Conservation (phyloP, 2,329 filamentous ascomycete genomes). For the Nemania diffusa region DNA sequence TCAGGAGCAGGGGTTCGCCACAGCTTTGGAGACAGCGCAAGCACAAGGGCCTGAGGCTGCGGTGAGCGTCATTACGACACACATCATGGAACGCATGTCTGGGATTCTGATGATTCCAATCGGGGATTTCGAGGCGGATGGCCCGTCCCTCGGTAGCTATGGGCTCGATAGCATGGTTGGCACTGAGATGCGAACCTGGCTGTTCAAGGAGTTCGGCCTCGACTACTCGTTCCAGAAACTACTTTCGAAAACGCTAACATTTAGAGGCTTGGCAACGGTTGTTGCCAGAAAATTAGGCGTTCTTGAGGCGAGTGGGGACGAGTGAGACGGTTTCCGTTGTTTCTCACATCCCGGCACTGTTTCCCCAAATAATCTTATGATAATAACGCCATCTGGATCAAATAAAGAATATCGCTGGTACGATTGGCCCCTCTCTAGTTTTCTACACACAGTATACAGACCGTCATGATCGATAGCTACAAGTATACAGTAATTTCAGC, state of each 20-base stretch:
- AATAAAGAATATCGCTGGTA: neutral
- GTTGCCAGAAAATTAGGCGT: constrained; percentile 27
- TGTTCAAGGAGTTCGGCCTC: constrained; percentile 51
- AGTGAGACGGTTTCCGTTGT: constrained; percentile 1
- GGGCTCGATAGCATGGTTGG: constrained; percentile 53
- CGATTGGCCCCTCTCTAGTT: neutral
- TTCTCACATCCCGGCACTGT: neutral
- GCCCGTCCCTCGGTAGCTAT: constrained; percentile 45
- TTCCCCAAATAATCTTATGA: constrained; percentile 21
- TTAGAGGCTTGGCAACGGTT: constrained; percentile 33
- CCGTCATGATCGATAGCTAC: neutral
- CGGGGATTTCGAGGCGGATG: constrained; percentile 38
- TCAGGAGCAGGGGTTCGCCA: constrained; percentile 33
- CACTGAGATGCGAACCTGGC: constrained; percentile 51
- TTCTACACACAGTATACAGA: neutral
- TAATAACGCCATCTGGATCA: constrained; percentile 17
- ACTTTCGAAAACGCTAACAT: constrained; percentile 47
- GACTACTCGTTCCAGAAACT: constrained; percentile 55
- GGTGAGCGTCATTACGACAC: constrained; percentile 18
- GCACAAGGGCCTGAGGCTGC: constrained; percentile 27
- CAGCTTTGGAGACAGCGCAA: constrained; percentile 32
- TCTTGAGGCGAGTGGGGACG: constrained; percentile 1
- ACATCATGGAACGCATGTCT: constrained; percentile 40
- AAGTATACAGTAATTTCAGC: neutral
- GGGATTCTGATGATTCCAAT: constrained; percentile 40